Evolutionary conservation across 176 grass and related monocot species (phyloP), one percentile per base, ranked within the genome.

Genomic region (Phoenix dactylifera): DNA sequence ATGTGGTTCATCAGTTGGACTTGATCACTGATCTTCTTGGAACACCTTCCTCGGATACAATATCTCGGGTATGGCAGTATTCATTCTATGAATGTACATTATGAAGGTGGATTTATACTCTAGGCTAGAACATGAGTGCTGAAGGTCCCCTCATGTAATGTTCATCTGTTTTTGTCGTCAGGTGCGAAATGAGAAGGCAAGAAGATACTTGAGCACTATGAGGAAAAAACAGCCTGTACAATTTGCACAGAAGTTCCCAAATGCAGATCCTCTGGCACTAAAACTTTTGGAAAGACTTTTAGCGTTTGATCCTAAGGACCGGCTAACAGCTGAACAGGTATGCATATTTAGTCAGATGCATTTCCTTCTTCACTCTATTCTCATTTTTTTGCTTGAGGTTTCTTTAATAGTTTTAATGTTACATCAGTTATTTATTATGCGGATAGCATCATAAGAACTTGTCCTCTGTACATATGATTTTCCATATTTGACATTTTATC

Each of bases 1-100:
- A 98, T 86, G 93, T 98, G 75, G 93, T 98, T 50, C 93, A 98
- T 76, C 93, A 98, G 58, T 82, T 98, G 73, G 93, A 98, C 66
- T 75, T 98, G 73, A 98, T 98, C 78, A 98, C 93, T 58, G 93
- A 98, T 78, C 85, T 98, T 78, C 79, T 98, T 7, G 93, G 93
- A 57, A 98, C 84, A 0, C 93, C 93, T 71, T 92, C 84, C 15
- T 80, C 88, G 69, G 87, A 98, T 73, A 98, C 87, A 14, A 92
- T 98, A 78, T 98, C 93, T 75, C 83, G 81, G 93, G 93, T 98
- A 92, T 57, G 54, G 0, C 35, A 44, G 9, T 44, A 0, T 44
- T 44, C 35, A 14, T 44, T 44, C 35, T 44, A 14, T 44, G 35
- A 44, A 44, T 44, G 35, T 44, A 44, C 6, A 44, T 44, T 14